A percentile compares a stretch with the other conserved stretches of the same genome.
These are phyloP conservation scores for Mychonastes homosphaera DNA, from an alignment of 139 green algal genomes.

Conservation along the genomic window DNA sequence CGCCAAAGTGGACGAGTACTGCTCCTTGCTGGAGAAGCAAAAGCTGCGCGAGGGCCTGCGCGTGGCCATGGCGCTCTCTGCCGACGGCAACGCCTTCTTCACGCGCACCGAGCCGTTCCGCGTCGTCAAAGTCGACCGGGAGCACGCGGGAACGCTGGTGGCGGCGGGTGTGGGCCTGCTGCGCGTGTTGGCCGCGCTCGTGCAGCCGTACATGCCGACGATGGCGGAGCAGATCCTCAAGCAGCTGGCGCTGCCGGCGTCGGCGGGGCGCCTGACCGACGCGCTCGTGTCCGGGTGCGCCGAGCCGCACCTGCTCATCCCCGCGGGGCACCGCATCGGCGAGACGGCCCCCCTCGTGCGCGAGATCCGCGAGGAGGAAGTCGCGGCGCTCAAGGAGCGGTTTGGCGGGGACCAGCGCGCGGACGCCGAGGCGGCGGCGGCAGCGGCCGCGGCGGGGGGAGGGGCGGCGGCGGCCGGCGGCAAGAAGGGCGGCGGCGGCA, in stretches of 20 bases:
- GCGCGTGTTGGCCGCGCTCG: constrained; percentile 64
- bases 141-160: constrained; percentile 44
- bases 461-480: too few species aligned
- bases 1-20: constrained; percentile 58
- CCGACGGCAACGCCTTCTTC: constrained; percentile 79
- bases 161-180: constrained; percentile 66
- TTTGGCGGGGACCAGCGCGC: constrained; percentile 18
- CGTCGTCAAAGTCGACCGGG: constrained; percentile 49
- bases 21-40: constrained; percentile 56
- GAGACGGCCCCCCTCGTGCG: constrained; percentile 42
- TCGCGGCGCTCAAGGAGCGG: constrained; percentile 24
- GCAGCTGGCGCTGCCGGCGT: constrained; percentile 18
- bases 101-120: constrained; percentile 52
- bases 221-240: constrained; percentile 54
- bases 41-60: constrained; percentile 57
- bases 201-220: constrained; percentile 87
- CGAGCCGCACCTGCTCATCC: constrained; percentile 44
- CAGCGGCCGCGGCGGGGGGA: too few species aligned
- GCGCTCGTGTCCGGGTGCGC: constrained; percentile 19
- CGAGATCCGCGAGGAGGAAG: constrained; percentile 42
- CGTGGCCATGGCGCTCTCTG: constrained; percentile 54
- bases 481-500: too few species aligned
- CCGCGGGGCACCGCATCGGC: constrained; percentile 55
- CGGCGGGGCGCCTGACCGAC: constrained; percentile 25
- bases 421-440: constrained; percentile 5